A percentile compares a stretch with the other conserved stretches of the same genome.
Conservation (phyloP, 1,284 basidiomycete species). For the Vanrija sp. region DNA sequence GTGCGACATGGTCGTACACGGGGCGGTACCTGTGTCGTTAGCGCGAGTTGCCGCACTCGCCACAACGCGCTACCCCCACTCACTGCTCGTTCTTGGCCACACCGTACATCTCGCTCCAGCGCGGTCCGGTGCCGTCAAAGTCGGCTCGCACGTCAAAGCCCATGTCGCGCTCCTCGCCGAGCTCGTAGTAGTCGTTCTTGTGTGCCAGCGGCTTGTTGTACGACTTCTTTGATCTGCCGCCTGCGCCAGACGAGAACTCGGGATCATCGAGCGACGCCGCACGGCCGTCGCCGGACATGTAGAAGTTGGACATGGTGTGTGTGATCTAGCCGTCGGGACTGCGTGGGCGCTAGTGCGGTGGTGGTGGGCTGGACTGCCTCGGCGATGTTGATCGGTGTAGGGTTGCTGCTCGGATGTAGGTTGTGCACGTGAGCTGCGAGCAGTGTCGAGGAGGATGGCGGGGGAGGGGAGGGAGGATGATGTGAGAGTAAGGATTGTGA, state of each 20-base stretch:
- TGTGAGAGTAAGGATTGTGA: background rate
- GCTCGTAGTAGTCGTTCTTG: slow-evolving; percentile 25
- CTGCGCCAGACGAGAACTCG: slow-evolving; percentile 4
- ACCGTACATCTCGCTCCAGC: slow-evolving; percentile 58
- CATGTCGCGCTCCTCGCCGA: slow-evolving; percentile 50
- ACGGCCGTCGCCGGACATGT: slow-evolving; percentile 12
- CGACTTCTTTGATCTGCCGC: background rate
- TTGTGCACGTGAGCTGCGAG: background rate
- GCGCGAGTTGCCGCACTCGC: background rate
- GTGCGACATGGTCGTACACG: slow-evolving; percentile 27
- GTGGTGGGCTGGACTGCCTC: background rate
- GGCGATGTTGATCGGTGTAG: background rate
- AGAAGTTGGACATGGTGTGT: slow-evolving; percentile 15
- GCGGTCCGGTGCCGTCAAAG: slow-evolving; percentile 81
- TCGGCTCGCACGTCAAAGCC: slow-evolving; percentile 82
- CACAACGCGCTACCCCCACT: slow-evolving; percentile 13
- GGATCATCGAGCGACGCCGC: slow-evolving; percentile 4
- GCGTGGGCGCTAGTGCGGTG: background rate
- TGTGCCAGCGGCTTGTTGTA: background rate
- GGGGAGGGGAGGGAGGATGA: background rate
- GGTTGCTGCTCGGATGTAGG: background rate
- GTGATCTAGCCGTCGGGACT: background rate
- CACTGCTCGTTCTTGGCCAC: slow-evolving; percentile 51
- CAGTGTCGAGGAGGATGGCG: background rate
- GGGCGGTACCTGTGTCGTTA: slow-evolving; percentile 26